Evolutionary conservation across 2,329 filamentous ascomycete genomes (phyloP).

Genomic region (Aureobasidium leucospermi): DNA sequence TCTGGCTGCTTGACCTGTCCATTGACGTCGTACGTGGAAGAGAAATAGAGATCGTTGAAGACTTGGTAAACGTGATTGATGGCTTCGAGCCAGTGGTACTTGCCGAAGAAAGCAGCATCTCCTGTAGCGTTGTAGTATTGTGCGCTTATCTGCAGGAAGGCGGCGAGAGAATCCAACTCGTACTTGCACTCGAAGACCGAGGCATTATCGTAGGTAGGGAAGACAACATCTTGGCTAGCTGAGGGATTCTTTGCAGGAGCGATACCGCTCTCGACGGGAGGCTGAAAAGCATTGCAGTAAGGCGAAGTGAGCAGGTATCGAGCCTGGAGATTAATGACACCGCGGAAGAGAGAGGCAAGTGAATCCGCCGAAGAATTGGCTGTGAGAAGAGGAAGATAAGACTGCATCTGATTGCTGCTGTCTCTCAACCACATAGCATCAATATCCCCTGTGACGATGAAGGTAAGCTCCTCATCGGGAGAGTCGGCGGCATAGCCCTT

Average conservation of each 20-base stretch:
- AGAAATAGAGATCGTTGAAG: slow-evolving; percentile 30
- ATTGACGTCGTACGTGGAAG: slow-evolving; percentile 41
- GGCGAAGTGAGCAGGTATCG: slow-evolving; percentile 57
- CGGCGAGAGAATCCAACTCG: slow-evolving; percentile 46
- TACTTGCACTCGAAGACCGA: slow-evolving; percentile 49
- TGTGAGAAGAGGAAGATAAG: slow-evolving; percentile 55
- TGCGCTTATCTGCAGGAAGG: slow-evolving; percentile 42
- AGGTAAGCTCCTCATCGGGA: slow-evolving; percentile 56
- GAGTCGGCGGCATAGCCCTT: slow-evolving; percentile 52
- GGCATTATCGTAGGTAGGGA: slow-evolving; percentile 34
- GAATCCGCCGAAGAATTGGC: slow-evolving; percentile 49
- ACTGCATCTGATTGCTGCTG: slow-evolving; percentile 63
- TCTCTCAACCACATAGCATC: slow-evolving; percentile 47
- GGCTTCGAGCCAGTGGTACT: slow-evolving; percentile 40
- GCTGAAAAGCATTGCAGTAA: slow-evolving; percentile 48
- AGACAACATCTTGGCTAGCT: slow-evolving; percentile 35
- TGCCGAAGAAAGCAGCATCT: slow-evolving; percentile 42
- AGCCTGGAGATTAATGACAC: slow-evolving; percentile 64
- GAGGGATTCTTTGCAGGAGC: slow-evolving; percentile 31
- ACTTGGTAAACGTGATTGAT: slow-evolving; percentile 39
- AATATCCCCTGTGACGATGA: slow-evolving; percentile 49
- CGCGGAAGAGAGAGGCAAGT: slow-evolving; percentile 60
- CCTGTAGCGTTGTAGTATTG: slow-evolving; percentile 44
- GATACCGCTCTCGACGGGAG: slow-evolving; percentile 41
- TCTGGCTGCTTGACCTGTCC: slow-evolving; percentile 37